Evolutionary conservation across 805 yeast species (phyloP).

Genomic region (Pichia gijzeniarum): DNA sequence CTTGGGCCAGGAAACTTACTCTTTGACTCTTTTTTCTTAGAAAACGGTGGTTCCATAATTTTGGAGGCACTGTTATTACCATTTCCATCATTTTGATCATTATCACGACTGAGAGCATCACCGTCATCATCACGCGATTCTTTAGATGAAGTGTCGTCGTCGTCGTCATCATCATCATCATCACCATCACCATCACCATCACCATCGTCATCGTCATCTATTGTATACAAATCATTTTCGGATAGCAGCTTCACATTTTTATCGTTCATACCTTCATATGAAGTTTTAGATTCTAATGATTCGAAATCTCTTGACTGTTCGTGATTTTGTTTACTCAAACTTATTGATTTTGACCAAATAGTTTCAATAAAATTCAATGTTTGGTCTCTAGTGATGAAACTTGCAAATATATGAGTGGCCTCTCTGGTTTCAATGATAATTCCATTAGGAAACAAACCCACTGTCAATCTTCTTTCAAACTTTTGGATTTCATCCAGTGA

Average conservation of each 20-base stretch:
- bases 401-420: constrained; percentile 73
- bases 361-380: constrained; percentile 64
- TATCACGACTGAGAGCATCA: not conserved
- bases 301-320: constrained; percentile 24
- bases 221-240: constrained; percentile 28
- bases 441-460: constrained; percentile 88
- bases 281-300: constrained; percentile 16
- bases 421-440: constrained; percentile 61
- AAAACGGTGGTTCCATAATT: not conserved
- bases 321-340: constrained; percentile 24
- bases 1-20: constrained; percentile 46
- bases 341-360: constrained; percentile 52
- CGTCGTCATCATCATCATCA: constrained; percentile 9
- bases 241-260: constrained; percentile 12
- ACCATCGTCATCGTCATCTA: constrained; percentile 24
- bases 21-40: not conserved
- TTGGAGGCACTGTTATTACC: not conserved
- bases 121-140: constrained; percentile 17
- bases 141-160: too few species aligned
- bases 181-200: constrained; percentile 23
- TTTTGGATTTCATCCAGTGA: constrained; percentile 63
- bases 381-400: constrained; percentile 75
- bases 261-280: constrained; percentile 8
- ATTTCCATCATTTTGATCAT: not conserved
- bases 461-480: constrained; percentile 79